phyloP scores from a whole-genome alignment of 495 filamentous ascomycete species.

The Lentithecium fluviatile region DNA sequence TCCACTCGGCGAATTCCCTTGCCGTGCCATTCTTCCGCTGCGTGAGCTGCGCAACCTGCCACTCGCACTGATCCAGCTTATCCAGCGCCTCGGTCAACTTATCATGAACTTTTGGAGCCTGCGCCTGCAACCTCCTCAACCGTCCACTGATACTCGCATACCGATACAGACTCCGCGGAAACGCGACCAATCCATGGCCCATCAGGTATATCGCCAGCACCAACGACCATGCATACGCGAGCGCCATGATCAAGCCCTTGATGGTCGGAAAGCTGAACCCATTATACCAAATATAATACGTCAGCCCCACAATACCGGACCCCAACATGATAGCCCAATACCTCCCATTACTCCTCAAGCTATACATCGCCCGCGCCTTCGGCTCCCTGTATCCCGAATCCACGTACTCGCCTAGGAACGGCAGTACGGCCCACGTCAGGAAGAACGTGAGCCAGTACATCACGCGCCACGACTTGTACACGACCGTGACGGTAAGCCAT shows the following conservation, averaged over 20 bases:
- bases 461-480: conserved; percentile 86
- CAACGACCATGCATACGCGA: conserved; percentile 92
- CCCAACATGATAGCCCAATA: conserved; percentile 81
- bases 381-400: conserved; percentile 90
- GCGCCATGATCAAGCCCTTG: conserved; percentile 83
- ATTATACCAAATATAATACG: conserved; percentile 80
- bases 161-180: conserved; percentile 76
- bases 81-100: conserved; percentile 81
- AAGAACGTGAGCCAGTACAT: conserved; percentile 96
- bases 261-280: conserved; percentile 64
- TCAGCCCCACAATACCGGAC: conserved; percentile 65
- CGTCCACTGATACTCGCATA: conserved; percentile 71
- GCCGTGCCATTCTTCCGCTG: conserved; percentile 82
- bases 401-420: conserved; percentile 86
- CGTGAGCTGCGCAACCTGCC: conserved; percentile 72
- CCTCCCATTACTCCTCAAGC: conserved; percentile 77
- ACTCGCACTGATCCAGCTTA: conserved; percentile 76
- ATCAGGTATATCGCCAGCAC: conserved; percentile 91
- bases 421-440: conserved; percentile 92
- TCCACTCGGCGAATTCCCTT: conserved; percentile 84
- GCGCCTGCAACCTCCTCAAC: conserved; percentile 69
- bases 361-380: conserved; percentile 74
- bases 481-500: conserved; percentile 63
- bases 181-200: conserved; percentile 92
- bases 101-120: conserved; percentile 81